phyloP scores from a whole-genome alignment of 1,139 yeast genomes.

The Nematodospora anomalae region DNA sequence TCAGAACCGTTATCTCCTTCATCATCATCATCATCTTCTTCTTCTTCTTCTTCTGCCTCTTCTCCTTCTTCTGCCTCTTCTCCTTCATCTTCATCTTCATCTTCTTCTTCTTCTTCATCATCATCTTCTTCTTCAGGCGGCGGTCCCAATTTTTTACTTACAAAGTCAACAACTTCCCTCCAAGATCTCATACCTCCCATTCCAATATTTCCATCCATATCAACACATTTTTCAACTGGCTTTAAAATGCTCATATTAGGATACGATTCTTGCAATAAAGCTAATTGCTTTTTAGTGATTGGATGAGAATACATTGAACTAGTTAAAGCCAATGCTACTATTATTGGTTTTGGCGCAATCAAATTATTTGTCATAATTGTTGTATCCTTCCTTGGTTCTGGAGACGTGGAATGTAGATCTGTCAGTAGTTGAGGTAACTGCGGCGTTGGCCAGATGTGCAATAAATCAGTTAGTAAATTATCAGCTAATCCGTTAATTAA shows the following conservation, averaged over 20 bases:
- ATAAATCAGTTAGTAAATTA: conserved; percentile 26
- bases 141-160: conserved; percentile 26
- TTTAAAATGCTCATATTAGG: conserved; percentile 30
- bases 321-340: conserved; percentile 30
- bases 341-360: conserved; percentile 26
- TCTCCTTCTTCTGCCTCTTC: conserved; percentile 17
- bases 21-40: conserved; percentile 14
- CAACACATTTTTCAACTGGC: conserved; percentile 32
- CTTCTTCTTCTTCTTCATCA: conserved; percentile 19
- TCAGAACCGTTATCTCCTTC: conserved; percentile 15
- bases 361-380: conserved; percentile 23
- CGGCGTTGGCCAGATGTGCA: conserved; percentile 29
- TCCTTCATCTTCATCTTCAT: conserved; percentile 15
- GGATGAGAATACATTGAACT: conserved; percentile 33
- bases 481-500: conserved; percentile 29
- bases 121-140: conserved; percentile 25
- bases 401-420: conserved; percentile 3
- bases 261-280: conserved; percentile 24
- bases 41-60: conserved; percentile 16
- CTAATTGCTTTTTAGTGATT: conserved; percentile 27
- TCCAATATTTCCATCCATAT: conserved; percentile 31
- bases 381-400: conserved; percentile 14
- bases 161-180: conserved; percentile 32
- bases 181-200: conserved; percentile 37
- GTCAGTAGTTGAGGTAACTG: conserved; percentile 8